Evolutionary conservation across 2,329 filamentous ascomycete species (phyloP), one percentile per base, ranked within the genome.

Genomic region (Clathrospora elynae): DNA sequence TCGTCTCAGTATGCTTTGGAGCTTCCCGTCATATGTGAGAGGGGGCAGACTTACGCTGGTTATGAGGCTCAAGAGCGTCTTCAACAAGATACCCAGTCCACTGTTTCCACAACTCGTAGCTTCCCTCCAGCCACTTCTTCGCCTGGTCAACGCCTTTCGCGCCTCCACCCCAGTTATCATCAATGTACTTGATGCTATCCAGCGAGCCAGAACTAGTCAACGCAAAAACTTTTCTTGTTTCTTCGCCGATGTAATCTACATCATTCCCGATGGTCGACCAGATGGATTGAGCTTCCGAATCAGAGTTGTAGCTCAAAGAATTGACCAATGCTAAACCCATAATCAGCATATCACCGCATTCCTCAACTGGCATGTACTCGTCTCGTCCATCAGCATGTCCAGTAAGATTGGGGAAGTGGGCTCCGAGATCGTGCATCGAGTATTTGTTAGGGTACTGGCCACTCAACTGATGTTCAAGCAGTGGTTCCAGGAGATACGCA

Each of bases 391-490:
- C 78, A 4, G 83, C 76, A 60, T 90, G 86, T 1, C 86, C 87
- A 0, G 86, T 90, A n/a, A 85, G 77, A 55, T 90, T 90, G 2
- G 87, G 87, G 65, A 88, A 90, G 59, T 85, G 82, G 0, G 79
- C 67, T 1, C 87, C 87, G 17, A 90, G 74, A 68, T 90, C 87
- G 62, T 90, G 87, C 83, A 90, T 88, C 49, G 83, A 85, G 66
- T 89, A 89, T 51, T 86, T 78, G 61, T 92, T 92, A 6, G 89
- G 89, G 63, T 93, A 95, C 64, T 91, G 86, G 1, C 87, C 87
- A 61, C 86, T 90, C 16, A 88, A 72, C 75, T 88, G 88, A 66
- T 93, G 87, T 70, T 93, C 88, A 37, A 93, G 78, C 16, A 92
- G 74, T 5, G 88, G 88, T 66, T 92, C 87, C 4, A 93, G 74